Conservation (phyloP, 768 basidiomycete genomes). For the Rhodotorula graminis region DNA sequence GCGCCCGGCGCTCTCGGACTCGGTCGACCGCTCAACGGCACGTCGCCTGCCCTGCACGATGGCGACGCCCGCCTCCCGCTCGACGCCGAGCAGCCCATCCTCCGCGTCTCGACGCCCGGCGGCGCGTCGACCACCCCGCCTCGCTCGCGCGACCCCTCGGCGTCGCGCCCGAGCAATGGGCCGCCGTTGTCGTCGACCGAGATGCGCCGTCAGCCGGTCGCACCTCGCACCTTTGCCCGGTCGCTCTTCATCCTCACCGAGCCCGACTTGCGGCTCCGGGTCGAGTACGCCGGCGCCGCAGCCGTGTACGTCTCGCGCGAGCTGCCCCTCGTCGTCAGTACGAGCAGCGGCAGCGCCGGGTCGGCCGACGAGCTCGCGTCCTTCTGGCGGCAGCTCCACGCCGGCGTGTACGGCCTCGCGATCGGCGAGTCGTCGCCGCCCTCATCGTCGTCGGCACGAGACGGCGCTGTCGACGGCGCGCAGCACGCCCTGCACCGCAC, state of each 20-base stretch:
- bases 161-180: too few species aligned
- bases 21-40: background rate
- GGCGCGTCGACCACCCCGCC: background rate
- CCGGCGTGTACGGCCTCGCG: constrained; percentile 8
- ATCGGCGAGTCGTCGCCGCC: background rate
- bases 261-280: constrained; percentile 6
- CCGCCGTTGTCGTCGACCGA: background rate
- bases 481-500: background rate
- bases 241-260: constrained; percentile 32
- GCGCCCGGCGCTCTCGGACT: background rate
- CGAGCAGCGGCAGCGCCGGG: background rate
- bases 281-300: constrained; percentile 11
- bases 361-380: background rate
- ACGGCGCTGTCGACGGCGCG: background rate
- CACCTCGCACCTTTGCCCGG: constrained; percentile 12
- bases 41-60: background rate
- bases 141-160: background rate
- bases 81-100: background rate
- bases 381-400: constrained; percentile 15
- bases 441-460: background rate
- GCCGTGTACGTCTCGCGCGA: constrained; percentile 15
- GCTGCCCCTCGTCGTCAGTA: background rate
- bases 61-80: background rate
- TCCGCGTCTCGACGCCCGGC: background rate
- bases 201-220: constrained; percentile 8